These are phyloP conservation scores for Lecanicillium sp. DNA, from an alignment of 2,329 filamentous ascomycete genomes.

Conservation along the genomic window DNA sequence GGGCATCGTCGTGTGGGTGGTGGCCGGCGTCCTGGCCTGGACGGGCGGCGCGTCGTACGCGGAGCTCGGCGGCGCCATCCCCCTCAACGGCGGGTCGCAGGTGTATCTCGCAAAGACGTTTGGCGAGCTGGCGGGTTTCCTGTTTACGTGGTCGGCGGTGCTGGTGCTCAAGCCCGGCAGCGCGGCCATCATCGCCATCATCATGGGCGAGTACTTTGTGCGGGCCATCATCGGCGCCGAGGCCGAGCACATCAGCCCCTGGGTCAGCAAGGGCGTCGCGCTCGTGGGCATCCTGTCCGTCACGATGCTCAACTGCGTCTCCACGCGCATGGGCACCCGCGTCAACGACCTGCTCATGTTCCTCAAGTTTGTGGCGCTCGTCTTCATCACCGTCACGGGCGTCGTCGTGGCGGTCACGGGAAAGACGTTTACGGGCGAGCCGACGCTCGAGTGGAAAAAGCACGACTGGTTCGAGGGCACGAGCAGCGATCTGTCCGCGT, in stretches of 20 bases:
- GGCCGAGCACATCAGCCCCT: conserved; percentile 70
- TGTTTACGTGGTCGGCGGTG: conserved; percentile 95
- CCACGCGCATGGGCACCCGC: conserved; percentile 78
- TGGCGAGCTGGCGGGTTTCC: conserved; percentile 83
- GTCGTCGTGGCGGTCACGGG: conserved; percentile 86
- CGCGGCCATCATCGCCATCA: conserved; percentile 91
- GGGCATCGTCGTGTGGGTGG: conserved; percentile 81
- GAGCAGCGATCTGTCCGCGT: conserved; percentile 70
- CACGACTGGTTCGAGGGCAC: conserved; percentile 86
- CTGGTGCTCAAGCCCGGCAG: conserved; percentile 90
- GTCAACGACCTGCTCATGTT: conserved; percentile 95
- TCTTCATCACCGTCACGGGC: conserved; percentile 81
- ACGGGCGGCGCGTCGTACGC: conserved; percentile 93
- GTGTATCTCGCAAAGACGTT: conserved; percentile 95
- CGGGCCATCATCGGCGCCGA: conserved; percentile 82
- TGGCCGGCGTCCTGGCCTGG: conserved; percentile 92
- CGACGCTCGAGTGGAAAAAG: conserved; percentile 81
- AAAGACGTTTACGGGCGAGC: conserved; percentile 66
- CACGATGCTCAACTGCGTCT: conserved; percentile 83
- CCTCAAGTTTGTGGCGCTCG: conserved; percentile 84
- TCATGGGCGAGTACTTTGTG: conserved; percentile 97
- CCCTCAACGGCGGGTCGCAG: conserved; percentile 88
- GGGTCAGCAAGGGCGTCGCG: conserved; percentile 87
- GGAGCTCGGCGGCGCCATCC: conserved; percentile 91
- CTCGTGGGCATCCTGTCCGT: conserved; percentile 68